phyloP scores from a whole-genome alignment of 768 basidiomycete species.

The Russula sp. region DNA sequence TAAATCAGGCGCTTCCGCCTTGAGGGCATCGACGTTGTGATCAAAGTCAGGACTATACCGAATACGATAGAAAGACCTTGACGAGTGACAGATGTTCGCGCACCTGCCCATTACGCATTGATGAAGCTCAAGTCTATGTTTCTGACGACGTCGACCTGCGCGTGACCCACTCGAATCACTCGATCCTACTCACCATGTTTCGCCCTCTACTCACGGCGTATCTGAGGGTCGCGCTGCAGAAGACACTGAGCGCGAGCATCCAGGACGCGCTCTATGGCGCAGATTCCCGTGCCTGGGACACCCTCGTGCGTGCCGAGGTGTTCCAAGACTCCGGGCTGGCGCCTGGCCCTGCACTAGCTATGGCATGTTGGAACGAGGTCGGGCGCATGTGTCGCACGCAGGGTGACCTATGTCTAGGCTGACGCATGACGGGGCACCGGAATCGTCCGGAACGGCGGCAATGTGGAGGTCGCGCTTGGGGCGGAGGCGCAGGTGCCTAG shows the following conservation, averaged over 20 bases:
- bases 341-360: conserved; percentile 40
- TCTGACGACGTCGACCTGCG: conserved; percentile 48
- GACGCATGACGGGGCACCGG: conserved; percentile 59
- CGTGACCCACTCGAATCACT: conserved; percentile 57
- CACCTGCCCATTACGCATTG: conserved; percentile 53
- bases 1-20: conserved; percentile 58
- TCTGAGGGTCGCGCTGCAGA: conserved; percentile 52
- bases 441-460: conserved; percentile 37
- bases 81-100: conserved; percentile 40
- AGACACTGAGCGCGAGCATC: conserved; percentile 49
- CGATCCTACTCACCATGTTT: conserved; percentile 53
- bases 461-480: conserved; percentile 52
- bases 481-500: conserved; percentile 67
- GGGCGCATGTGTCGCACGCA: conserved; percentile 43
- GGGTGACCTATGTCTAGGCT: conserved; percentile 35
- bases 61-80: conserved; percentile 35
- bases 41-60: conserved; percentile 59
- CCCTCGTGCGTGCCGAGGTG: conserved; percentile 48
- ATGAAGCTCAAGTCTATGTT: conserved; percentile 46
- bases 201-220: conserved; percentile 51
- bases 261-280: conserved; percentile 42
- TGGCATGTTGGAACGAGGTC: conserved; percentile 63
- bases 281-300: conserved; percentile 54
- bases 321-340: conserved; percentile 58
- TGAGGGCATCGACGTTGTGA: conserved; percentile 60